These are phyloP conservation scores for Claviceps sp. DNA, from an alignment of 2,329 filamentous ascomycete species.

Conservation along the genomic window DNA sequence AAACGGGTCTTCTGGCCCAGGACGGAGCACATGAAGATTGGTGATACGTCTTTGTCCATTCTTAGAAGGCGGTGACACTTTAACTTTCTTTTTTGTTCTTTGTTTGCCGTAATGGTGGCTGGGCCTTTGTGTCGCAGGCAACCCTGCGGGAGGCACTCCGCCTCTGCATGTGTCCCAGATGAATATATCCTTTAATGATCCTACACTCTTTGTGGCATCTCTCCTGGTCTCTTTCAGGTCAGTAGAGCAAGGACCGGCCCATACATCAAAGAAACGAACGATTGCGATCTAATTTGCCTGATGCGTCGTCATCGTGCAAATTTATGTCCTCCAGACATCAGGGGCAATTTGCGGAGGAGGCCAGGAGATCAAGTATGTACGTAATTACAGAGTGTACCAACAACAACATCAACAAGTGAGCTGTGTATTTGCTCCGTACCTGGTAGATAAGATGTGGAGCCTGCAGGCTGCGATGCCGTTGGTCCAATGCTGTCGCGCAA, in stretches of 20 bases:
- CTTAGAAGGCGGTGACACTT: conserved; percentile 27
- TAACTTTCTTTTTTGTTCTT: conserved; percentile 26
- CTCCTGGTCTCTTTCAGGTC: neutral
- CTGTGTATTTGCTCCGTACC: no score
- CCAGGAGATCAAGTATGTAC: no score
- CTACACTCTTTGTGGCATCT: neutral
- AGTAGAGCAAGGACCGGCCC: neutral
- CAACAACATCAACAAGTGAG: no score
- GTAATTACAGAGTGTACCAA: no score
- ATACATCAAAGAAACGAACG: neutral
- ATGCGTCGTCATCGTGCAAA: no score
- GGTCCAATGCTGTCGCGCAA: neutral
- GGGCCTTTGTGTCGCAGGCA: conserved; percentile 24
- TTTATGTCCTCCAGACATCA: no score
- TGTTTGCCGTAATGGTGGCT: conserved; percentile 24
- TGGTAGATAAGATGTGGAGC: neutral
- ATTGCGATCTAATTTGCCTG: no score
- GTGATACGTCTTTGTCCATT: conserved; percentile 21
- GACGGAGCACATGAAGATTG: conserved; percentile 20
- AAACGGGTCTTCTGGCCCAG: conserved; percentile 16
- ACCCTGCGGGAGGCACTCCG: conserved; percentile 20
- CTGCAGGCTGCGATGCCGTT: neutral
- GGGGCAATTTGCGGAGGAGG: no score
- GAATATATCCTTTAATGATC: conserved; percentile 23
- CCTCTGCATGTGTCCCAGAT: conserved; percentile 22